Evolutionary conservation across 768 basidiomycete genomes (phyloP).

Genomic region (Leucocoprinus leucothites): DNA sequence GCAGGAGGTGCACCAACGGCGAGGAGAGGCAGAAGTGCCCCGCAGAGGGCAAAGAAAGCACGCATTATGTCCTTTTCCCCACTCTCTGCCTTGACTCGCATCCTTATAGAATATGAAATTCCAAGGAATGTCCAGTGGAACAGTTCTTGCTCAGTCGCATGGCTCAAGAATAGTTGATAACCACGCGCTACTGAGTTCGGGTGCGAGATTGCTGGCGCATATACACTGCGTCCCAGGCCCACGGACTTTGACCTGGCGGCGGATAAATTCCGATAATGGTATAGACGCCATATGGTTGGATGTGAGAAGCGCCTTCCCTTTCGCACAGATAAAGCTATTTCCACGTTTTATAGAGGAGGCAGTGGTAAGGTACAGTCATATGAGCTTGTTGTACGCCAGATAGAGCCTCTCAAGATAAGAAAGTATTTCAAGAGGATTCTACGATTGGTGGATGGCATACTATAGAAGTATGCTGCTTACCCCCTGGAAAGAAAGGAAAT

Average conservation of each 20-base stretch:
- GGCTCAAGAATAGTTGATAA: background rate
- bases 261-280: background rate
- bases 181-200: background rate
- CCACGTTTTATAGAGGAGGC: background rate
- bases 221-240: background rate
- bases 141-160: background rate
- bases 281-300: conserved; percentile 6
- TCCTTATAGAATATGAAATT: background rate
- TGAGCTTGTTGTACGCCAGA: background rate
- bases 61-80: background rate
- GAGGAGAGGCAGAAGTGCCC: conserved; percentile 9
- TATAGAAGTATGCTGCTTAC: too few relatives aligned
- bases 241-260: background rate
- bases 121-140: background rate
- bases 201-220: background rate
- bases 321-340: conserved; percentile 1
- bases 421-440: too few relatives aligned
- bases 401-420: too few relatives aligned
- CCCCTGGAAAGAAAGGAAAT: too few relatives aligned
- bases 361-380: background rate
- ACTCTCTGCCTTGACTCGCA: background rate
- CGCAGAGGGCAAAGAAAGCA: conserved; percentile 2
- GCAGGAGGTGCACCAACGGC: conserved; percentile 23
- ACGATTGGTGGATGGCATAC: too few relatives aligned
- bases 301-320: background rate